Percentiles rank a stretch among this genome's conserved stretches.
Evolutionary conservation across 2,329 filamentous ascomycete species (phyloP).

Genomic region (Cordyceps farinosa): DNA sequence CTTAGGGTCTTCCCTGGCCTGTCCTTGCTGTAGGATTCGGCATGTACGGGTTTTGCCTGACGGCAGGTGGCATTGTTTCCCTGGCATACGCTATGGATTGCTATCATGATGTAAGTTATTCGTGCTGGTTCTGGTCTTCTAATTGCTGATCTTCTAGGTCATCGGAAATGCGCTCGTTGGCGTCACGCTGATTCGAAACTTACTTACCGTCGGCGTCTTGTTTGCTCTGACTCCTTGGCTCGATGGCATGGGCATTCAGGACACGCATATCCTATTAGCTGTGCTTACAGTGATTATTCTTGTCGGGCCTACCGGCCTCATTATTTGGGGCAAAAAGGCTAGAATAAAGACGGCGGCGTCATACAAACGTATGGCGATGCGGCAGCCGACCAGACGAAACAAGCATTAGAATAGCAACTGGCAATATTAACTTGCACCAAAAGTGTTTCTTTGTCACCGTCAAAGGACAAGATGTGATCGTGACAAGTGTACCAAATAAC

Average conservation of each 20-base stretch:
- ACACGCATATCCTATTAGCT: constrained; percentile 19
- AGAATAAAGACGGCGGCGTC: constrained; percentile 15
- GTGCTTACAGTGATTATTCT: constrained; percentile 15
- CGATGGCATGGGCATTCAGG: constrained; percentile 23
- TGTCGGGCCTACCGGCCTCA: constrained; percentile 15
- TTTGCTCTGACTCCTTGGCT: constrained; percentile 25
- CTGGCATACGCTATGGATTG: constrained; percentile 35
- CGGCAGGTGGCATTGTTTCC: constrained; percentile 32
- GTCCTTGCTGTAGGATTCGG: constrained; percentile 33
- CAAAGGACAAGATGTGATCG: background rate
- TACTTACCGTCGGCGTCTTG: constrained; percentile 23
- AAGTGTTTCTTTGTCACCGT: too few species aligned
- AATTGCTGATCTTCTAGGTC: constrained; percentile 20
- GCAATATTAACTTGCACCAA: too few species aligned
- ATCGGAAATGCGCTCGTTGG: constrained; percentile 26
- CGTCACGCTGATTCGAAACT: constrained; percentile 25
- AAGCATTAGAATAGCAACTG: background rate
- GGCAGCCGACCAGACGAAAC: constrained; percentile 8
- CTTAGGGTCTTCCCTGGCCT: constrained; percentile 38
- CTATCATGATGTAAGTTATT: constrained; percentile 32
- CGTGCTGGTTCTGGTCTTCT: background rate
- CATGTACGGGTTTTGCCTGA: constrained; percentile 36
- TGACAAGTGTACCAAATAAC: background rate
- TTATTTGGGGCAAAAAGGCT: constrained; percentile 20
- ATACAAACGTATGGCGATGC: constrained; percentile 14